A percentile compares a stretch with the other conserved stretches of the same genome.
phyloP scores from a whole-genome alignment of 345 rosid genomes.

The Kandelia obovata region DNA sequence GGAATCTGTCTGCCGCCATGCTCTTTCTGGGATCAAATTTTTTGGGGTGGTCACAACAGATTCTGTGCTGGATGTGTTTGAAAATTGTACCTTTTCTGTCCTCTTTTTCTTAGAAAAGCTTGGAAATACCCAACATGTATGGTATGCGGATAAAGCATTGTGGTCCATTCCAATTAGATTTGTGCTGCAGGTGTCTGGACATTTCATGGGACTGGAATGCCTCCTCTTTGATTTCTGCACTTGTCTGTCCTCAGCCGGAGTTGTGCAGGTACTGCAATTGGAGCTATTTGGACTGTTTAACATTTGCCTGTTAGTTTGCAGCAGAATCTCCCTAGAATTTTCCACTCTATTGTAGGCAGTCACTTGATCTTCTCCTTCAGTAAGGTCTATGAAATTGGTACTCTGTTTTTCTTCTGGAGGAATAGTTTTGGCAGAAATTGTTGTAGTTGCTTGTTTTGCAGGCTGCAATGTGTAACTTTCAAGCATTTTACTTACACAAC shows the following conservation, averaged over 20 bases:
- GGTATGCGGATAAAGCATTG: slow-evolving; percentile 36
- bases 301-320: slow-evolving; percentile 12
- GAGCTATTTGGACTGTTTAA: slow-evolving; percentile 16
- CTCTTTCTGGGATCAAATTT: slow-evolving; percentile 2
- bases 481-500: slow-evolving; percentile 26
- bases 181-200: slow-evolving; percentile 23
- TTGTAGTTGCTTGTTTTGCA: slow-evolving; percentile 34
- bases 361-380: slow-evolving; percentile 1
- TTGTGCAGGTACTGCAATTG: slow-evolving; percentile 9
- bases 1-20: slow-evolving; percentile 11
- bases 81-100: slow-evolving; percentile 40
- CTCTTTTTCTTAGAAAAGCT: slow-evolving; percentile 41
- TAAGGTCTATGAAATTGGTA: slow-evolving; percentile 7
- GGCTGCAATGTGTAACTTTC: slow-evolving; percentile 18
- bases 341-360: slow-evolving; percentile 12
- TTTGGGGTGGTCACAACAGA: slow-evolving; percentile 25
- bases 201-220: slow-evolving; percentile 11
- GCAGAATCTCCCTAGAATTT: slow-evolving; percentile 3
- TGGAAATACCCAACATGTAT: slow-evolving; percentile 30
- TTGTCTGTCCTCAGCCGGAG: slow-evolving; percentile 24
- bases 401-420: slow-evolving; percentile 9
- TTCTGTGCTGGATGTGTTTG: slow-evolving; percentile 32
- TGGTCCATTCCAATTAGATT: slow-evolving; percentile 38
- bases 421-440: slow-evolving; percentile 27
- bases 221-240: slow-evolving; percentile 31